Evolutionary conservation across 2,329 filamentous ascomycete species (phyloP).

Genomic region (Bipolaris zeicola): DNA sequence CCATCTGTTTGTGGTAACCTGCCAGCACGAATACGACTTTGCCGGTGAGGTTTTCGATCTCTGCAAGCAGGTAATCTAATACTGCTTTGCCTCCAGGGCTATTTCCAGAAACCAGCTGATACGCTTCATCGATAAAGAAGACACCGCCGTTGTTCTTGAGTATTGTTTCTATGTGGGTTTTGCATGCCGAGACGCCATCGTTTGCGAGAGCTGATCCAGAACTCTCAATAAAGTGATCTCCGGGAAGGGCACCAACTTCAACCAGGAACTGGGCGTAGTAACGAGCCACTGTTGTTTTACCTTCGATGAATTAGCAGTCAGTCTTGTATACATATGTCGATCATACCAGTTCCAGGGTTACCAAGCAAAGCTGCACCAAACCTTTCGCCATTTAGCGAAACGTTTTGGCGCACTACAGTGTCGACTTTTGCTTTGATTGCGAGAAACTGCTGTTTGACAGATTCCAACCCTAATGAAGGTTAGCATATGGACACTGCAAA

Average conservation of each 20-base stretch:
- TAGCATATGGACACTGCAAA: neutral
- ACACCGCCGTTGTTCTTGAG: conserved; percentile 67
- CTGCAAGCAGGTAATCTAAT: conserved; percentile 72
- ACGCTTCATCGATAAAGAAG: conserved; percentile 79
- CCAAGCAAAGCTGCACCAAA: conserved; percentile 69
- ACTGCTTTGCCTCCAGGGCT: conserved; percentile 65
- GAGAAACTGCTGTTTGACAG: conserved; percentile 69
- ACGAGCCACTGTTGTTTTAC: conserved; percentile 77
- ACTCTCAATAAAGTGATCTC: conserved; percentile 66
- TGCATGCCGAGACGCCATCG: conserved; percentile 63
- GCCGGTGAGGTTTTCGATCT: conserved; percentile 73
- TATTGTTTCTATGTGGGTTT: conserved; percentile 63
- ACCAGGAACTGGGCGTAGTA: conserved; percentile 70
- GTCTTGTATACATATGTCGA: neutral
- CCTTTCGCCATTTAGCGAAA: conserved; percentile 62
- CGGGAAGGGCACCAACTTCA: conserved; percentile 66
- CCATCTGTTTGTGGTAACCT: conserved; percentile 77
- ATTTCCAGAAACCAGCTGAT: conserved; percentile 69
- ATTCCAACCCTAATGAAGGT: conserved; percentile 57
- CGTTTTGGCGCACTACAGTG: conserved; percentile 61
- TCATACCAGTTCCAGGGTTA: conserved; percentile 73
- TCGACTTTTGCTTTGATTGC: conserved; percentile 68
- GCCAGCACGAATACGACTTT: conserved; percentile 75
- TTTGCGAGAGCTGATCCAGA: conserved; percentile 71
- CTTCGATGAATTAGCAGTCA: conserved; percentile 28